A percentile compares a stretch with the other conserved stretches of the same genome.
These are phyloP conservation scores for Claviceps pazoutovae DNA, from an alignment of 2,329 filamentous ascomycete genomes.

Conservation along the genomic window DNA sequence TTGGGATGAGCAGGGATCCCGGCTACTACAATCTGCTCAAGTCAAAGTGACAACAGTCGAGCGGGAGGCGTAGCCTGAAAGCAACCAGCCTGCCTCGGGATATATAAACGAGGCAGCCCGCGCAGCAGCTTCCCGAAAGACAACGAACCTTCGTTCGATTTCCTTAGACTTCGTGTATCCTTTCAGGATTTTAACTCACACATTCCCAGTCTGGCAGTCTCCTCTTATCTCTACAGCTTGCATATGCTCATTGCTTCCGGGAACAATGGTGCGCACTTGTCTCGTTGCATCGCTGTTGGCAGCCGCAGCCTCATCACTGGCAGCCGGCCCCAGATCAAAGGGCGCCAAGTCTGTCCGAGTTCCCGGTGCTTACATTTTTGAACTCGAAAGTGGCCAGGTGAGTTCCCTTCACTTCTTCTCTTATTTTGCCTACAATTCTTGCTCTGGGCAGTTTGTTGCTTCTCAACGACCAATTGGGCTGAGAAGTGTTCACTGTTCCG, in stretches of 20 bases:
- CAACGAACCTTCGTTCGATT: too few species aligned
- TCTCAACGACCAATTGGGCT: background rate
- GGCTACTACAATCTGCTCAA: background rate
- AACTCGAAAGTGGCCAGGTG: constrained; percentile 9
- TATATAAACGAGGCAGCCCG: background rate
- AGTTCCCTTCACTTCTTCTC: constrained; percentile 4
- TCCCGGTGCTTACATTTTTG: constrained; percentile 11
- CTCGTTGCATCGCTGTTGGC: constrained; percentile 8
- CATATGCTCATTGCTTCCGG: background rate
- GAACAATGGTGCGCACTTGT: constrained; percentile 8
- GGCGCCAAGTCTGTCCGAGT: constrained; percentile 4
- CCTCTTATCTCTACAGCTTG: background rate
- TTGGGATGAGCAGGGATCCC: background rate
- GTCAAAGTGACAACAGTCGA: background rate
- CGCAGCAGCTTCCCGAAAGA: too few species aligned
- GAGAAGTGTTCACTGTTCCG: background rate
- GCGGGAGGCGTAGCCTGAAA: background rate
- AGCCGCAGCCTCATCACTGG: constrained; percentile 6
- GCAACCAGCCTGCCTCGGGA: too few species aligned
- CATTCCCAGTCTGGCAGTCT: background rate
- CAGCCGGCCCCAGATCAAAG: background rate
- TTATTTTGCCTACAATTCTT: too few species aligned
- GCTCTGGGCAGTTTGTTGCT: background rate
- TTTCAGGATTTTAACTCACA: background rate
- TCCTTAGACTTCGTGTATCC: background rate